A percentile compares a stretch with the other conserved stretches of the same genome.
Conservation (phyloP, 495 filamentous ascomycete species). For the Venustampulla echinocandica region DNA sequence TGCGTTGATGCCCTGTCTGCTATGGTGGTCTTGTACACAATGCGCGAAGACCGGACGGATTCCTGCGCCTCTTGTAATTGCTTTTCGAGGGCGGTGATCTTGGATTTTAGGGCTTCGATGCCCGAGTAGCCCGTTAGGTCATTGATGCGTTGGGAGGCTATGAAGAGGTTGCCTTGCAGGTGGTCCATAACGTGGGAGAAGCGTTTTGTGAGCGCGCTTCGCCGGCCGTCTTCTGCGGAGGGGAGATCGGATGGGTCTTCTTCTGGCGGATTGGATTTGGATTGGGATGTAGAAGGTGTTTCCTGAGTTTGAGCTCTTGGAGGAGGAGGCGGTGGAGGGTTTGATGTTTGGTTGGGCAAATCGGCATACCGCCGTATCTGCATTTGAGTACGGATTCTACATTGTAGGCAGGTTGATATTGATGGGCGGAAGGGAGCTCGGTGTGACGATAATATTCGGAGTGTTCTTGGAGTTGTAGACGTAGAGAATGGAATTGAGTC, state of each 20-base stretch:
- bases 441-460: constrained; percentile 7
- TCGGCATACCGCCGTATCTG: constrained; percentile 20
- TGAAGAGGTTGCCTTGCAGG: constrained; percentile 72
- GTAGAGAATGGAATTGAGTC: constrained; percentile 15
- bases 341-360: constrained; percentile 10
- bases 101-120: constrained; percentile 75
- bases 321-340: not conserved
- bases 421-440: constrained; percentile 9
- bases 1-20: constrained; percentile 74
- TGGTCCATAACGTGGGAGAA: constrained; percentile 80
- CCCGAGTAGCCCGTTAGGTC: constrained; percentile 88
- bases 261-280: constrained; percentile 3
- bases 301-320: not conserved
- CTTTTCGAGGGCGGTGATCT: constrained; percentile 64
- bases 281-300: not conserved
- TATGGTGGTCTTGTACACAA: constrained; percentile 68
- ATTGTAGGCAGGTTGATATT: constrained; percentile 19
- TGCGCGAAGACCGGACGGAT: constrained; percentile 60
- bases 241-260: constrained; percentile 47
- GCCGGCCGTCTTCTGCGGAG: constrained; percentile 63
- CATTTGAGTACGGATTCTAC: constrained; percentile 18
- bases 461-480: constrained; percentile 2
- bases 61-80: constrained; percentile 53
- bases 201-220: constrained; percentile 63
- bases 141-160: constrained; percentile 81